A percentile compares a stretch with the other conserved stretches of the same genome.
Evolutionary conservation across 129 eudicot species (phyloP).

Genomic region (Flaveria ramosissima): DNA sequence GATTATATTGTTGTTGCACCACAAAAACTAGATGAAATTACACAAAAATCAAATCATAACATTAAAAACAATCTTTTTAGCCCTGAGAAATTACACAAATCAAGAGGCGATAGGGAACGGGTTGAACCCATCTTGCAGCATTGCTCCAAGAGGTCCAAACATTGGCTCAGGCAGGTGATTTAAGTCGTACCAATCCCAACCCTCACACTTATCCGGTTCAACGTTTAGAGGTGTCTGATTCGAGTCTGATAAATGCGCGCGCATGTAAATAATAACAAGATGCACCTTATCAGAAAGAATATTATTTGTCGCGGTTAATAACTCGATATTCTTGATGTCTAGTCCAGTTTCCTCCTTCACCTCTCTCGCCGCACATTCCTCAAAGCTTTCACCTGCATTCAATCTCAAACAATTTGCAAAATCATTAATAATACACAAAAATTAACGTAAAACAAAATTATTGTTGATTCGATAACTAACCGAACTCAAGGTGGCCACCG

Average conservation of each 20-base stretch:
- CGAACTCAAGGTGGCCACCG: slow-evolving; percentile 91
- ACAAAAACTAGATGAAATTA: background rate
- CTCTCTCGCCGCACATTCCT: slow-evolving; percentile 86
- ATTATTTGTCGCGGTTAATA: slow-evolving; percentile 54
- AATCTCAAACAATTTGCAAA: background rate
- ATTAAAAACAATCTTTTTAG: background rate
- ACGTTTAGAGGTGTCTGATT: slow-evolving; percentile 53
- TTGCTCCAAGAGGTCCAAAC: slow-evolving; percentile 48
- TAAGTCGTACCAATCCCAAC: slow-evolving; percentile 89
- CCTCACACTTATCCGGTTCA: slow-evolving; percentile 85
- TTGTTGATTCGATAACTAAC: slow-evolving; percentile 31
- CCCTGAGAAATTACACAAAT: background rate
- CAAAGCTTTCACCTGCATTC: slow-evolving; percentile 69
- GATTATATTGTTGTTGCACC: too few species aligned
- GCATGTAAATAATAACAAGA: slow-evolving; percentile 54
- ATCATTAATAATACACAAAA: background rate
- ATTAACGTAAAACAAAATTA: background rate
- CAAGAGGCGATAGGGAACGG: slow-evolving; percentile 44
- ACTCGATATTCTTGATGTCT: slow-evolving; percentile 50
- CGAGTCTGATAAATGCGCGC: slow-evolving; percentile 53
- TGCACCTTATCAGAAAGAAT: slow-evolving; percentile 40
- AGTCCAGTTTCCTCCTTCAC: slow-evolving; percentile 92
- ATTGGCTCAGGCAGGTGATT: slow-evolving; percentile 60
- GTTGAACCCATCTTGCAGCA: slow-evolving; percentile 48
- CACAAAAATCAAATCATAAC: background rate